phyloP scores from a whole-genome alignment of 495 filamentous ascomycete genomes.

The Neurospora cerealis region DNA sequence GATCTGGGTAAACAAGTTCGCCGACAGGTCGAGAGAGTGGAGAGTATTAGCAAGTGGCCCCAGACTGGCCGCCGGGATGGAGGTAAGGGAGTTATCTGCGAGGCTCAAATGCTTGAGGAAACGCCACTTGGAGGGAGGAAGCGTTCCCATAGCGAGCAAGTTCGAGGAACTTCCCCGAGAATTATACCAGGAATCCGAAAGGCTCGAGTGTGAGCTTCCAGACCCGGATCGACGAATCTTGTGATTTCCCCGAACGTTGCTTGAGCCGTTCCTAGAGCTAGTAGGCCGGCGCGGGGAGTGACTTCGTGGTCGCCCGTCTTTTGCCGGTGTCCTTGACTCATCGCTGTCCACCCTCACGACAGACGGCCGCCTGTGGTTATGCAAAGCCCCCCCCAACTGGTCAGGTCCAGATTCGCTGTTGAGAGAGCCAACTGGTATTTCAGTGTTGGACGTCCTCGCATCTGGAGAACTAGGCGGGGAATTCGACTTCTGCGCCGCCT shows the following conservation, averaged over 20 bases:
- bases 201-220: conserved; percentile 83
- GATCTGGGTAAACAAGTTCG: conserved; percentile 82
- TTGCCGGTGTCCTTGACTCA: conserved; percentile 27
- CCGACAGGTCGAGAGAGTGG: conserved; percentile 82
- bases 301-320: conserved; percentile 51
- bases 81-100: conserved; percentile 80
- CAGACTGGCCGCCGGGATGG: conserved; percentile 62
- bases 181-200: conserved; percentile 57
- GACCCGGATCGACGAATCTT: conserved; percentile 79
- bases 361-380: conserved; percentile 31
- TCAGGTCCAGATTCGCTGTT: conserved; percentile 33
- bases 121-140: conserved; percentile 84
- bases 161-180: conserved; percentile 61
- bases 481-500: conserved; percentile 44
- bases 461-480: conserved; percentile 59
- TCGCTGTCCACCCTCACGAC: conserved; percentile 30
- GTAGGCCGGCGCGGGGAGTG: conserved; percentile 67
- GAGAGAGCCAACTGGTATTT: conserved; percentile 35
- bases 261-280: conserved; percentile 59
- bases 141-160: conserved; percentile 49
- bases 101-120: conserved; percentile 86
- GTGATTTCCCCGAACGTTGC: conserved; percentile 49
- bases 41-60: conserved; percentile 75
- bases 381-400: conserved; percentile 17
- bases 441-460: conserved; percentile 34